Evolutionary conservation across 345 rosid species (phyloP), one percentile per base, ranked within the genome.

Genomic region (Cardamine occulta): DNA sequence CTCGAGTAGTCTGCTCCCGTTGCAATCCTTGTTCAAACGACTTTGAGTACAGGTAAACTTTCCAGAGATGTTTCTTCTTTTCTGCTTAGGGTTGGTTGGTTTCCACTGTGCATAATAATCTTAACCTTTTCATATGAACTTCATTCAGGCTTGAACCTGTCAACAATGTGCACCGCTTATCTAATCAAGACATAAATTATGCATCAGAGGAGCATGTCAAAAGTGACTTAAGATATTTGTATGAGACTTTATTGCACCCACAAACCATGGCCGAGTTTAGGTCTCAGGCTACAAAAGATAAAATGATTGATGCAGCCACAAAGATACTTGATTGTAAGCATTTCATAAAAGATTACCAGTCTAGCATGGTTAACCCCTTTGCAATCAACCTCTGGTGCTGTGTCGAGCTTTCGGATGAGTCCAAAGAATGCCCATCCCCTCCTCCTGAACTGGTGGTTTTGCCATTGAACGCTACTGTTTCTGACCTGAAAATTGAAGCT

Each of bases 241-340:
- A 80, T 15, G 88, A 83, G 54, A 83, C 81, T 17, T 74, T 91
- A 73, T 62, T 91, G 45, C 78, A 81, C 64, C 92, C 88, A 42
- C 84, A 78, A 77, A 82, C 75, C 12, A 74, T 75, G 74, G 68
- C 55, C 28, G 54, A 74, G 64, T 75, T 68, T 47, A 73, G 81
- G 55, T 80, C 83, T 55, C 82, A 66, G 18, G 77, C 78, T 6
- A 79, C 82, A 19, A 78, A 80, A 60, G 81, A 83, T 28, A 32
- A 39, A 1, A 60, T 84, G 84, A 70, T 63, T 15, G 86, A 84
- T 32, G 80, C 85, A 5, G 89, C 85, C 29, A 80, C 79, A 29
- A 91, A 82, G 74, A 83, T 91, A 74, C 82, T 89, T 7, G 97
- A 91, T 66, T 87, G 97, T 80, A 89, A 91, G 71, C 88, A 89